Base-by-base conservation (phyloP, 2,329 filamentous ascomycete species). In the Alternaria sp. region DNA sequence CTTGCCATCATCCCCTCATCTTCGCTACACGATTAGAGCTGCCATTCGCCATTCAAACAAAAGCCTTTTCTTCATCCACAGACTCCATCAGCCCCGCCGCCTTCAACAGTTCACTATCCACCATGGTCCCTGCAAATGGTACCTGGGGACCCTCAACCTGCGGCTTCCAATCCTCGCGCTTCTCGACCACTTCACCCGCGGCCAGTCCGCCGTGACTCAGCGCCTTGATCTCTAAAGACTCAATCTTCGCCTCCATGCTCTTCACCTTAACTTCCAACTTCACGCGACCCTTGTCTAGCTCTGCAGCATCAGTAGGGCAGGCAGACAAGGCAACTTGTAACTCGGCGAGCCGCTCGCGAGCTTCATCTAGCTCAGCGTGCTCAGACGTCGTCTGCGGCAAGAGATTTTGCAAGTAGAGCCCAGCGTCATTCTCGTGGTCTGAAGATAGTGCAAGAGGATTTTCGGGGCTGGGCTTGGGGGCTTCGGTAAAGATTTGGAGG, bases 91-190 rank as follows among this genome's bases (percentile, higher is more conserved):
- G 47, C 4, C 76, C 78, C 5, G 73, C 75, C 6, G 65, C 70
- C 65, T 69, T 73, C 15, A 78, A 63, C 45, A 78, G 52, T 49
- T 75, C 72, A 23, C 69, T 73, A 45, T 78, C 75, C 25, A 77
- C 71, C 70, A 73, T 69, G 0, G 67, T 68, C 1, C 77, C 78
- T 5, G 73, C 77, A 63, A 80, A 74, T 5, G 55, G 51, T 19
- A 77, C 69, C 59, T 68, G 68, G 1, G 66, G 63, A 1, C 72
- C 76, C 11, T 68, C 63, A 11, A 61, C 63, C 54, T 69, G 56
- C 4, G 59, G 56, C 53, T 61, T 65, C 68, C 73, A 77, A 1
- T 65, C 67, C 43, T 66, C 63, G 1, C 70, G 65, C 55, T 69
- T 17, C 12, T 67, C 66, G 17, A 65, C 19, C 11, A 57, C 65